Base-by-base conservation (phyloP, 2,329 filamentous ascomycete species). In the Colletotrichum sojae region DNA sequence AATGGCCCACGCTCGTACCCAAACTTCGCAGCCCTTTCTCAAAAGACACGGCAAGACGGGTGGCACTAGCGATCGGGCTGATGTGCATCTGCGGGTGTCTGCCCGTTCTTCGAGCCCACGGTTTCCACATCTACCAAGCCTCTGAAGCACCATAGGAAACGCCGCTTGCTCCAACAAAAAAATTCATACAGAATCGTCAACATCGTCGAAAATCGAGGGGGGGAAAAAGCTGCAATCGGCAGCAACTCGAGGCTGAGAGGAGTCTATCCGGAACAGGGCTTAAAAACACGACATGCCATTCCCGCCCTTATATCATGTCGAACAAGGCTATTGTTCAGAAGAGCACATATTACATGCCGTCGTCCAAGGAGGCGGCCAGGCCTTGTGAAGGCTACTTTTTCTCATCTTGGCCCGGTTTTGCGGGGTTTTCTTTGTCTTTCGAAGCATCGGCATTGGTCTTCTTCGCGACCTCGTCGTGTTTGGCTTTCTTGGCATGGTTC, bases 401-500 rank as follows among this genome's bases (percentile, higher is more conserved):
- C 36, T 51, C 52, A 39, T 71, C 62, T 49, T 71, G 27, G 27
- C 55, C 25, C 40, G 71, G 67, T 25, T 27, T 55, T 8, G 54
- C 20, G 18, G 57, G 63, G 9, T 69, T 66, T 64, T 63, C 54
- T 51, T 74, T 73, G 54, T 74, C 72, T 43, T 73, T 71, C 45
- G 70, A 69, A 39, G 56, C 15, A 27, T 66, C 39, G 56, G 59
- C 62, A 27, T 73, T 70, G 6, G 70, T 54, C 40, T 61, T 48
- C 48, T 70, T 52, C 16, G 60, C 55, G 36, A 63, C 64, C 36
- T 71, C 75, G 70, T 81, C 80, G 58, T 75, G 72, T 62, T 84
- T 81, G 20, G 83, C 80, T 52, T 83, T 81, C 59, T 78, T 75
- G 62, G 82, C 81, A 51, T 79, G 83, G 73, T 90, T 86, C 2